Evolutionary conservation across 257 asterid species (phyloP).

Genomic region (Lantana camara): DNA sequence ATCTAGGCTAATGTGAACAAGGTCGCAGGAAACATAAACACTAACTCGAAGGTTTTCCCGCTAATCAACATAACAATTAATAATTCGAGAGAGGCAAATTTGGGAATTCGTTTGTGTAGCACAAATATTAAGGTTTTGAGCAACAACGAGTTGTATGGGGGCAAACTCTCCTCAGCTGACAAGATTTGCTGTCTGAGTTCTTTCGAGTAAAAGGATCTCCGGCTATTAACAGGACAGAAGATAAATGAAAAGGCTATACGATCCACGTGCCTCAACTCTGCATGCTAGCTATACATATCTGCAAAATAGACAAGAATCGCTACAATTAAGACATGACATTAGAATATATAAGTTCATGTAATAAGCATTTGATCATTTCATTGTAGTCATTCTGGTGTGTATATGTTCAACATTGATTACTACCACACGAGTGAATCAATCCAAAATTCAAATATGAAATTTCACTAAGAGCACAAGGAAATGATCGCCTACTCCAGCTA

Average conservation of each 20-base stretch:
- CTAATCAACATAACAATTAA: background rate
- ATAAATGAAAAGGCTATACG: constrained; percentile 23
- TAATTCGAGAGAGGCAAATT: constrained; percentile 21
- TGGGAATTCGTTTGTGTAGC: constrained; percentile 1
- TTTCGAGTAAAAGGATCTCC: constrained; percentile 24
- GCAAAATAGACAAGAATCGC: constrained; percentile 34
- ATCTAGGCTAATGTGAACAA: constrained; percentile 10
- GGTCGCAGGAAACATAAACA: constrained; percentile 20
- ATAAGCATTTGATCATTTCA: background rate
- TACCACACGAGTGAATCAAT: constrained; percentile 1
- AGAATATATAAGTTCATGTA: background rate
- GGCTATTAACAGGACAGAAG: constrained; percentile 32
- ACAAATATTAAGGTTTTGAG: background rate
- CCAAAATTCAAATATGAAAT: constrained; percentile 4
- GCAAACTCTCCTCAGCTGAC: constrained; percentile 24
- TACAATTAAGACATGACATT: constrained; percentile 5
- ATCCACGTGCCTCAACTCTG: constrained; percentile 7
- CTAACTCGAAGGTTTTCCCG: background rate
- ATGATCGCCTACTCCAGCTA: constrained; percentile 4
- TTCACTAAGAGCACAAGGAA: background rate
- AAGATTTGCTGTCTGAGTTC: constrained; percentile 25
- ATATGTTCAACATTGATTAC: background rate
- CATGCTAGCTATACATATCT: constrained; percentile 45
- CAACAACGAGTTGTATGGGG: too few species aligned
- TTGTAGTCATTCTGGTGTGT: background rate